phyloP scores from a whole-genome alignment of 2,329 filamentous ascomycete genomes.

The Botrytis sinoallii region DNA sequence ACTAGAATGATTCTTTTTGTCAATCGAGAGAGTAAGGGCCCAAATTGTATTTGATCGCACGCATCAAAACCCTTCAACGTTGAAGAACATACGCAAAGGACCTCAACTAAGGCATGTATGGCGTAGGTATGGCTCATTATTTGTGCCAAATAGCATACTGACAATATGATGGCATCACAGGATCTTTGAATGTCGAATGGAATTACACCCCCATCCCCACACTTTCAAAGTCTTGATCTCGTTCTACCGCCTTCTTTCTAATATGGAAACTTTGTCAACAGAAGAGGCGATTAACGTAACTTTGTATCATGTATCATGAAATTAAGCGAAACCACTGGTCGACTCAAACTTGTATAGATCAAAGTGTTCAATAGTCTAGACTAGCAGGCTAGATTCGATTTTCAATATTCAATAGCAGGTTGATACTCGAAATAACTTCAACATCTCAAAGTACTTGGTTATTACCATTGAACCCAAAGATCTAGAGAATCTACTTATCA shows the following conservation, averaged over 20 bases:
- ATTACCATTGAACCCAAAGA: background rate
- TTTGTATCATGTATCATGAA: background rate
- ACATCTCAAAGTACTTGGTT: background rate
- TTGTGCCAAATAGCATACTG: background rate
- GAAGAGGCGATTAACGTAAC: background rate
- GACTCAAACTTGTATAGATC: background rate
- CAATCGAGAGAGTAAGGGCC: no score
- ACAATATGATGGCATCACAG: background rate
- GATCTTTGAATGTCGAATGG: background rate
- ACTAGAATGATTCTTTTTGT: no score
- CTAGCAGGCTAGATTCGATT: background rate
- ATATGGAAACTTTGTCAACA: fast-evolving
- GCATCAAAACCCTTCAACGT: background rate
- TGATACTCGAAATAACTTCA: background rate
- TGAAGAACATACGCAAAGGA: background rate
- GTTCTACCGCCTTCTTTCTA: background rate
- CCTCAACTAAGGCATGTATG: background rate
- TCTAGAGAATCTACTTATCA: background rate
- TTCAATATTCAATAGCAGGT: background rate
- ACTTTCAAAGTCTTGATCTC: background rate
- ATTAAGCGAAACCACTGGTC: background rate
- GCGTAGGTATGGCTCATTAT: background rate
- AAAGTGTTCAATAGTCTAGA: background rate
- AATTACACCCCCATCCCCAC: background rate
- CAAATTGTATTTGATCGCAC: no score